Evolutionary conservation across 169 alveolate species (phyloP).

Genomic region (Eimeria maxima): DNA sequence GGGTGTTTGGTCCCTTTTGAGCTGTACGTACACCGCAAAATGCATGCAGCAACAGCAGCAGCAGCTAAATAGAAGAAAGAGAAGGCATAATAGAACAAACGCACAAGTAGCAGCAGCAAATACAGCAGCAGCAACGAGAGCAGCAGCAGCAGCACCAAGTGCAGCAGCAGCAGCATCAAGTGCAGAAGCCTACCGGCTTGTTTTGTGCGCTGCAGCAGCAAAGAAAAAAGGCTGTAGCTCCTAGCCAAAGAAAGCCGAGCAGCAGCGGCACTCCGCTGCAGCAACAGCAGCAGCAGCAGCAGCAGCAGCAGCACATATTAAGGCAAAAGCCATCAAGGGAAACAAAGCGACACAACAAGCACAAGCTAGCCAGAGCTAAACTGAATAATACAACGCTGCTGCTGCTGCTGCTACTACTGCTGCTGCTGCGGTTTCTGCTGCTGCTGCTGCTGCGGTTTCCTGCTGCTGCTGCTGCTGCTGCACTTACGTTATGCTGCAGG

Average conservation of each 20-base stretch:
- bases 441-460: constrained; percentile 36
- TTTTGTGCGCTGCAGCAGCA: constrained; percentile 62
- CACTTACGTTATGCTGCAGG: constrained; percentile 14
- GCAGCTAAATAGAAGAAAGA: background rate
- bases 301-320: background rate
- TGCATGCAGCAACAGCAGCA: background rate
- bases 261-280: constrained; percentile 38
- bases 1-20: constrained; percentile 4
- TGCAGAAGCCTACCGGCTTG: constrained; percentile 19
- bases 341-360: background rate
- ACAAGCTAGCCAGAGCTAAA: background rate
- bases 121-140: background rate
- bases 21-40: constrained; percentile 31
- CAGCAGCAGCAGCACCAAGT: background rate
- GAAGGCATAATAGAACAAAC: background rate
- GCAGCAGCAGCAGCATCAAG: constrained; percentile 1
- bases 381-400: no score
- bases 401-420: background rate
- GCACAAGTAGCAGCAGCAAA: background rate
- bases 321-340: background rate
- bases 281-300: constrained; percentile 24
- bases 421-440: background rate
- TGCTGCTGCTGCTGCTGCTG: background rate
- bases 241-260: constrained; percentile 26
- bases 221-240: constrained; percentile 42